Conservation (phyloP, 2,329 filamentous ascomycete genomes). For the Paracamarosporium sp. region DNA sequence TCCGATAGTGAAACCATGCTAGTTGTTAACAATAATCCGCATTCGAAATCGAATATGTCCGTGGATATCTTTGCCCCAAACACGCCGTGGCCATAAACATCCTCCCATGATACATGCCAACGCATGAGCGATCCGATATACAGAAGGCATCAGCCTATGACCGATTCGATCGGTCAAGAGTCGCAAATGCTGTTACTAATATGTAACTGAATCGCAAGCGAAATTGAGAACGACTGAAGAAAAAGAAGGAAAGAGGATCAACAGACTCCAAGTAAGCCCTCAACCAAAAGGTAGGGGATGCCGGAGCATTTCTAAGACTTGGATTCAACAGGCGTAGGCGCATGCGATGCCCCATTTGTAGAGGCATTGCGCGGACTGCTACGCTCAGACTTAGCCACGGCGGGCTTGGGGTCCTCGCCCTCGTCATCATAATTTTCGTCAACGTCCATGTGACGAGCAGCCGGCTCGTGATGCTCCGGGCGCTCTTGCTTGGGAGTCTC, state of each 20-base stretch:
- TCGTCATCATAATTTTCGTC: conserved; percentile 98
- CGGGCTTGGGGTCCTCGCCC: conserved; percentile 77
- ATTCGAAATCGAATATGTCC: not conserved
- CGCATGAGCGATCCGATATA: not conserved
- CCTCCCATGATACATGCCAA: not conserved
- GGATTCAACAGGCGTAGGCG: conserved; percentile 44
- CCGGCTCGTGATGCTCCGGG: conserved; percentile 71
- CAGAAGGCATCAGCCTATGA: not conserved
- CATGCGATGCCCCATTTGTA: conserved; percentile 41
- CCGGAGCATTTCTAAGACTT: conserved; percentile 23
- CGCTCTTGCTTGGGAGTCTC: conserved; percentile 56
- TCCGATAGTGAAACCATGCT: not conserved
- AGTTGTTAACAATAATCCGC: not conserved
- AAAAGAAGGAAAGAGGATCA: not conserved
- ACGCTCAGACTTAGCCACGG: conserved; percentile 51
- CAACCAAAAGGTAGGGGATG: no score
- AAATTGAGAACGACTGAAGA: not conserved
- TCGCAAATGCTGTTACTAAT: not conserved
- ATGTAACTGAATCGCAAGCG: not conserved
- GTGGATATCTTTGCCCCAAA: not conserved
- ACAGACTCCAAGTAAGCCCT: no score
- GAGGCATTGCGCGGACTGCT: conserved; percentile 50
- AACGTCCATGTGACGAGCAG: conserved; percentile 93
- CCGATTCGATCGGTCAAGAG: not conserved
- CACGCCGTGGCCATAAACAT: not conserved